phyloP scores from a whole-genome alignment of 495 filamentous ascomycete species.

The Aspergillus carlsbadensis region DNA sequence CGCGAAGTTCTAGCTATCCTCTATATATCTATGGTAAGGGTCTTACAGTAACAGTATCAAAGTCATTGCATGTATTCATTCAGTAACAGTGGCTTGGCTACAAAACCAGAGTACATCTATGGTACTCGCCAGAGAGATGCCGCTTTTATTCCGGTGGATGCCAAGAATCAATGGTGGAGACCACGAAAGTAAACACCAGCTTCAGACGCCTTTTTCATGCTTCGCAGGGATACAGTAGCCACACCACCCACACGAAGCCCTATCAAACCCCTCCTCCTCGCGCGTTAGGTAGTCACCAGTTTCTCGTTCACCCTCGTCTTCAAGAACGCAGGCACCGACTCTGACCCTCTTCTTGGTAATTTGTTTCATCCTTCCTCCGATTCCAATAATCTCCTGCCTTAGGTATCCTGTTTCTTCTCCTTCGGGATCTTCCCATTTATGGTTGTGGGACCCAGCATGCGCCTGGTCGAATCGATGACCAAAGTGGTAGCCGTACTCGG shows the following conservation, averaged over 20 bases:
- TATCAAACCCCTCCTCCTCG: slow-evolving; percentile 48
- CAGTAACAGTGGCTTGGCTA: too few species aligned
- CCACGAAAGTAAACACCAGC: too few species aligned
- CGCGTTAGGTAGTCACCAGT: slow-evolving; percentile 63
- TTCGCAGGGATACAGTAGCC: slow-evolving; percentile 39
- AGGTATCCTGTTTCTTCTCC: slow-evolving; percentile 66
- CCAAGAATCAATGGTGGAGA: too few species aligned
- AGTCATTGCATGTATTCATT: too few species aligned
- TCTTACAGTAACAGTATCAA: too few species aligned
- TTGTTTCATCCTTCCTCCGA: slow-evolving; percentile 81
- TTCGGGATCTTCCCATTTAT: slow-evolving; percentile 19
- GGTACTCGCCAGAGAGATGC: too few species aligned
- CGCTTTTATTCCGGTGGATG: too few species aligned
- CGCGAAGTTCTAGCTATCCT: too few species aligned
- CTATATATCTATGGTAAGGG: too few species aligned
- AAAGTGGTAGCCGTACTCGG: slow-evolving; percentile 11
- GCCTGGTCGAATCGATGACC: slow-evolving; percentile 9
- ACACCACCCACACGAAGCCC: slow-evolving; percentile 57
- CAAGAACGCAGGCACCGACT: slow-evolving; percentile 77
- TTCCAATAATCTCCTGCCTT: slow-evolving; percentile 81
- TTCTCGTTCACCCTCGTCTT: slow-evolving; percentile 76
- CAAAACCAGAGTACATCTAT: too few species aligned
- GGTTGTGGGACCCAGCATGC: slow-evolving; percentile 4
- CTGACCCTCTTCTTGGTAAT: slow-evolving; percentile 72
- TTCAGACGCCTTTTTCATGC: slow-evolving; percentile 16